These are phyloP conservation scores for Tolypocladium sp. DNA, from an alignment of 2,329 filamentous ascomycete species.

Conservation along the genomic window DNA sequence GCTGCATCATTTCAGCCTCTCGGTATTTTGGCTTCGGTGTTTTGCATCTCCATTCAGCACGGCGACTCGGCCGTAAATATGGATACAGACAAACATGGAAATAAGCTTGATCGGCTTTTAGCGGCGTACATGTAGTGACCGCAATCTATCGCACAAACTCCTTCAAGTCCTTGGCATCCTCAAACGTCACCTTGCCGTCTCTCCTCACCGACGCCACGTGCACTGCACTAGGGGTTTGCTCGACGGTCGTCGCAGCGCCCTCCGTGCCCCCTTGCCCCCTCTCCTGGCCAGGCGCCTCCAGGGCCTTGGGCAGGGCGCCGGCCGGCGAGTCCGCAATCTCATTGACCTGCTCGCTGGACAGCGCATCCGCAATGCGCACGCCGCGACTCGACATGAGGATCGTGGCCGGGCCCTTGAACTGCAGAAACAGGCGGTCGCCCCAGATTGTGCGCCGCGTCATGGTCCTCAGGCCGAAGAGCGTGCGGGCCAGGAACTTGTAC, in stretches of 20 bases:
- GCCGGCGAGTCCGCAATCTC: conserved; percentile 80
- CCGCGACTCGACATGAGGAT: conserved; percentile 85
- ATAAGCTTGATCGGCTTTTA: background rate
- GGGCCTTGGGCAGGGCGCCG: conserved; percentile 54
- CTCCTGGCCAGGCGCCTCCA: conserved; percentile 35
- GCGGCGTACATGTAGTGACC: background rate
- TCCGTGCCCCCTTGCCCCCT: conserved; percentile 14
- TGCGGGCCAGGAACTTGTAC: conserved; percentile 61
- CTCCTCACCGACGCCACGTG: conserved; percentile 47
- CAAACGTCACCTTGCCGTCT: conserved; percentile 59
- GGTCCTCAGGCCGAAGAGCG: conserved; percentile 63
- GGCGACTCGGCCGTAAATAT: background rate
- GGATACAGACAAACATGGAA: background rate
- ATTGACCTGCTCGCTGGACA: conserved; percentile 72
- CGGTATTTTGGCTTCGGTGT: background rate
- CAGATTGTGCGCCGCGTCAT: conserved; percentile 75
- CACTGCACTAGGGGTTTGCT: conserved; percentile 33
- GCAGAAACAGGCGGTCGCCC: conserved; percentile 87
- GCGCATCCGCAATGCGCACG: conserved; percentile 64
- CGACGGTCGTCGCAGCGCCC: conserved; percentile 15
- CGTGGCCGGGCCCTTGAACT: conserved; percentile 79
- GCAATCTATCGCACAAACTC: conserved; percentile 36
- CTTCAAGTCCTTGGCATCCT: conserved; percentile 49
- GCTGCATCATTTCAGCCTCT: too few relatives aligned
- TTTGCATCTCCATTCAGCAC: too few relatives aligned